phyloP scores from a whole-genome alignment of 1,139 yeast genomes.

The Schizosaccharomyces versatilis region DNA sequence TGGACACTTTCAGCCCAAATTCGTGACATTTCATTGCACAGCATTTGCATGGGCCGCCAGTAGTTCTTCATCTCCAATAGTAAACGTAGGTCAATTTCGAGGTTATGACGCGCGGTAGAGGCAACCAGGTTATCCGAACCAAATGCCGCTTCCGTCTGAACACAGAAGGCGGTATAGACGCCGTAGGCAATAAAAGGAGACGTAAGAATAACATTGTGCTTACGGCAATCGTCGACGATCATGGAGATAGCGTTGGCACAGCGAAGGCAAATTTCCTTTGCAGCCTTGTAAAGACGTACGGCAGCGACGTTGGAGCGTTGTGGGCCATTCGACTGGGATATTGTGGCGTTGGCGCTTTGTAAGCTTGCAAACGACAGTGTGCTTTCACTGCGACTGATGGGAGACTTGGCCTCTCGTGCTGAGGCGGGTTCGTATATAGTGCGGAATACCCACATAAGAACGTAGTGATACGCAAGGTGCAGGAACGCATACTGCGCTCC shows the following conservation, averaged over 20 bases:
- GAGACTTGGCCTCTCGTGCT: slow-evolving; percentile 13
- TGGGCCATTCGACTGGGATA: slow-evolving; percentile 14
- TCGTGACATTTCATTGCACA: slow-evolving; percentile 1
- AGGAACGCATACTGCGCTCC: slow-evolving; percentile 14
- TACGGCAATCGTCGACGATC: slow-evolving; percentile 18
- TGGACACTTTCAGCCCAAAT: slow-evolving; percentile 2
- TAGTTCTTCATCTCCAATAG: slow-evolving; percentile 2
- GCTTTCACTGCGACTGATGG: slow-evolving; percentile 11
- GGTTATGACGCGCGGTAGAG: not conserved
- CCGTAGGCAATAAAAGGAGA: slow-evolving; percentile 22
- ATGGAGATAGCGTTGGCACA: slow-evolving; percentile 18
- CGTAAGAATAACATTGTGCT: slow-evolving; percentile 18
- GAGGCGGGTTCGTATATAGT: slow-evolving; percentile 12
- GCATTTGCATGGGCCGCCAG: not conserved
- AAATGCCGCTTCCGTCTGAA: slow-evolving; percentile 20
- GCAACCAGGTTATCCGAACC: slow-evolving; percentile 14
- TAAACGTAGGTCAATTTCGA: not conserved
- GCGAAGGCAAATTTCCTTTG: slow-evolving; percentile 8
- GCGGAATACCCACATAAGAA: slow-evolving; percentile 12
- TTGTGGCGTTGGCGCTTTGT: slow-evolving; percentile 1
- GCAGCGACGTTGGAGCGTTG: slow-evolving; percentile 17
- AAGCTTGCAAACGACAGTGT: slow-evolving; percentile 6
- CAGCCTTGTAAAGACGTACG: slow-evolving; percentile 16
- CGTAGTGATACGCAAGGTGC: slow-evolving; percentile 14
- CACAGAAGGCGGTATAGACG: slow-evolving; percentile 20